Evolutionary conservation across 768 basidiomycete species (phyloP).

Genomic region (Mrakia gelida): DNA sequence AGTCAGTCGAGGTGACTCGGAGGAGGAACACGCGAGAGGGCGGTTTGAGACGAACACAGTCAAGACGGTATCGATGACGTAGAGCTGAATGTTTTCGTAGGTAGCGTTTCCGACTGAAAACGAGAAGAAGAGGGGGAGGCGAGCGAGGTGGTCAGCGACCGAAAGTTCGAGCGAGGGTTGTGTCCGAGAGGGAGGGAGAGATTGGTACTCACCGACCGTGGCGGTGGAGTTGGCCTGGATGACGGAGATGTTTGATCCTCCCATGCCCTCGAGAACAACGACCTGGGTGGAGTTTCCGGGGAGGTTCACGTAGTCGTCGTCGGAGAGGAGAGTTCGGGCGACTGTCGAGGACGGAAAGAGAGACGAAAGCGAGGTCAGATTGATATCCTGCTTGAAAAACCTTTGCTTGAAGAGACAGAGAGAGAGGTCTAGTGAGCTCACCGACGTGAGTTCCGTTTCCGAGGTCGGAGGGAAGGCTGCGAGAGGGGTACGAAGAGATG

Average conservation of each 20-base stretch:
- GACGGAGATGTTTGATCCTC: background rate
- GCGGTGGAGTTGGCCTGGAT: background rate
- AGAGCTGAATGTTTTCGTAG: conserved; percentile 8
- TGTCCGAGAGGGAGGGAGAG: too few relatives aligned
- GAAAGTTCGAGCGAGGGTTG: too few relatives aligned
- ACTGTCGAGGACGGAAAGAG: background rate
- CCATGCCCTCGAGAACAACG: background rate
- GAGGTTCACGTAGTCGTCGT: background rate
- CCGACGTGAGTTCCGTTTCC: conserved; percentile 4
- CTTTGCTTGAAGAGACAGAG: too few relatives aligned
- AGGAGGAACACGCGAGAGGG: background rate
- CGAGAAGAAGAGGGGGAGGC: background rate
- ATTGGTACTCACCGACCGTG: too few relatives aligned
- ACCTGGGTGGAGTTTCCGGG: conserved; percentile 13
- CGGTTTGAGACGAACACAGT: background rate
- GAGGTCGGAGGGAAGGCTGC: background rate
- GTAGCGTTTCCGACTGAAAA: background rate
- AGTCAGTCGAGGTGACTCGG: background rate
- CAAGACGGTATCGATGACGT: background rate
- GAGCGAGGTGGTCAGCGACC: too few relatives aligned
- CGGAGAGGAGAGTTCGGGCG: background rate
- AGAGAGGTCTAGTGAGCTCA: background rate
- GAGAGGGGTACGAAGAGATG: background rate
- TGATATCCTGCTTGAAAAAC: too few relatives aligned
- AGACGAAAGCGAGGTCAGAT: background rate